Base-by-base conservation (phyloP, 2,329 filamentous ascomycete species). In the Tolypocladium album region DNA sequence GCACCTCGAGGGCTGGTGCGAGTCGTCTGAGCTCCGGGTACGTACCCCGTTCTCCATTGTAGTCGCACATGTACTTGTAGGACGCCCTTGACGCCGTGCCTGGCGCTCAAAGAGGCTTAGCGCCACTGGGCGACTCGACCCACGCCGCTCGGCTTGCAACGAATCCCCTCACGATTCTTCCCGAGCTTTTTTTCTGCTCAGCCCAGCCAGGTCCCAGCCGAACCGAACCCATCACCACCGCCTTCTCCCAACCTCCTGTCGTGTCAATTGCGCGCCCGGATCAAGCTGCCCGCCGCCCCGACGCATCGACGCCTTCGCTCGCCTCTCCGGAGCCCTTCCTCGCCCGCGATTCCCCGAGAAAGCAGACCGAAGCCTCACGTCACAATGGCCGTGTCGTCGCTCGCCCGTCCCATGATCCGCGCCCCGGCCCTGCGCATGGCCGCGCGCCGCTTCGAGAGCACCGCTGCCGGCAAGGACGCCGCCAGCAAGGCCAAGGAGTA, bases 391-490 rank as follows among this genome's bases (percentile, higher is more conserved):
- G 68, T 71, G 67, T 67, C 69, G 65, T 69, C 68, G 60, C 73
- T 75, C 69, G 71, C 74, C 59, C 77, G 77, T 64, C 77, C 76
- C 61, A 67, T 78, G 68, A 70, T 78, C 69, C 78, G 79, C 72
- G 75, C 77, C 65, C 73, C 76, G 65, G 73, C 71, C 69, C 67
- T 81, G 72, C 72, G 75, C 69, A 69, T 76, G 64, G 74, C 76
- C 71, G 74, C 78, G 72, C 80, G 80, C 69, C 82, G 85, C 70
- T 83, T 84, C 78, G 81, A 87, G 76, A 86, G 83, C 66, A 82
- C 81, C 64, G 72, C 80, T 62, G 68, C 80, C 60, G 56, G 59
- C 62, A 67, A 67, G 68, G 69, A 74, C 24, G 66, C 72, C 47
- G 72, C 76, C 59, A 64, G 65, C 60, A 78, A 78, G 70, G 74